phyloP scores from a whole-genome alignment of 164 flowering plant species.

The Kalanchoe fedtschenkoi region DNA sequence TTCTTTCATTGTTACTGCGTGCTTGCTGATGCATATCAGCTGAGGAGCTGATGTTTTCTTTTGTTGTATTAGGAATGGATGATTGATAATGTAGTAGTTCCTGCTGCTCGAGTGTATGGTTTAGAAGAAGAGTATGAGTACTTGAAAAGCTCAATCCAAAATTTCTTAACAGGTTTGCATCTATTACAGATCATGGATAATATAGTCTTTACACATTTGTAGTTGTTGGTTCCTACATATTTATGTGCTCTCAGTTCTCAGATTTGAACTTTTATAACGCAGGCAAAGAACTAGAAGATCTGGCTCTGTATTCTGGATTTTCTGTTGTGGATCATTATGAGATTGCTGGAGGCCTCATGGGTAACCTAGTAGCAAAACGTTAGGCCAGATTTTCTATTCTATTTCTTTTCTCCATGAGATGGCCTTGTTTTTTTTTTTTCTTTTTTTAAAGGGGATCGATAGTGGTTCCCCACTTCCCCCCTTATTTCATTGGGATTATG shows the following conservation, averaged over 20 bases:
- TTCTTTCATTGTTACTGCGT: background rate
- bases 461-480: too few relatives aligned
- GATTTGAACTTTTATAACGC: conserved; percentile 11
- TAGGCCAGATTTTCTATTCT: conserved; percentile 17
- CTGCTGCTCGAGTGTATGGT: conserved; percentile 59
- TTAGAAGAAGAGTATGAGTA: conserved; percentile 63
- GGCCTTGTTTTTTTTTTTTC: too few relatives aligned
- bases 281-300: conserved; percentile 76
- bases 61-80: conserved; percentile 59
- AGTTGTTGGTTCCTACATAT: background rate
- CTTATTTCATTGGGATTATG: background rate
- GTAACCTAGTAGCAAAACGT: conserved; percentile 67
- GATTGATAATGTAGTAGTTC: conserved; percentile 85
- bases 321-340: conserved; percentile 59
- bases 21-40: background rate
- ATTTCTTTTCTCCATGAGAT: background rate
- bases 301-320: conserved; percentile 74
- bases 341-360: conserved; percentile 79
- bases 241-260: background rate
- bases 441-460: too few relatives aligned
- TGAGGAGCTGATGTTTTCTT: conserved; percentile 5
- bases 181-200: background rate
- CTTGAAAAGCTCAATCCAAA: conserved; percentile 64
- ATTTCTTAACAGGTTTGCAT: conserved; percentile 62
- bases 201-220: background rate